Evolutionary conservation across 1,284 basidiomycete species (phyloP), one percentile per base, ranked within the genome.

Genomic region (Vanrija humicola): DNA sequence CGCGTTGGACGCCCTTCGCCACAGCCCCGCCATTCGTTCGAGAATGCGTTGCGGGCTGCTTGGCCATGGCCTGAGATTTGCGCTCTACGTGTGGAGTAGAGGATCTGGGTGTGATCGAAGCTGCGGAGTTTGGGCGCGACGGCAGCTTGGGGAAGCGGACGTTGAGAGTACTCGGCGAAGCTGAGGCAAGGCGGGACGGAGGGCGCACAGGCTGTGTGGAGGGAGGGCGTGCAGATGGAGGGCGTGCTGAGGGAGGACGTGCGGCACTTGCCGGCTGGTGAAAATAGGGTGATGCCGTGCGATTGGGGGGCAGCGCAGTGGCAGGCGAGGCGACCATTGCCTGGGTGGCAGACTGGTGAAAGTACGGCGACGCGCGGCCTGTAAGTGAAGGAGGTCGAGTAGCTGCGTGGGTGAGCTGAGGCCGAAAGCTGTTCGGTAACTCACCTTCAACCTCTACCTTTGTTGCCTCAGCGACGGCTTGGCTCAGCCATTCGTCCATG

Each of bases 81-180:
- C 34, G 12, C 34, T 34, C 34, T 8, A 34, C 9, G 12, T 12
- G 34, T 15, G 34, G 34, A 15, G 34, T 12, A 5, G 34, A 12
- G 34, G 34, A 12, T 34, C 34, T 14, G 12, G 9, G 25, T 23
- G 21, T n/a, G 12, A 12, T 15, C 14, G 34, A 34, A 12, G 34
- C 34, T 1, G 34, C 34, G n/a, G 34, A 23, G 26, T 1, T n/a
- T 6, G 25, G 44, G 46, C n/a, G 46, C 16, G 40, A 42, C 1
- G 48, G 53, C 4, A 39, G 40, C 28, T 57, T 57, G n/a, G 44
- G 48, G 15, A 57, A 57, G 1, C 44, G 34, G 10, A 34, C 34
- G 34, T 34, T 34, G 12, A 34, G 34, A 34, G 34, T 34, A 15
- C 34, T 34, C 12, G 34, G 34, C 9, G 34, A 34, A 12, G 34